Conservation (phyloP, 192 early-diverging fungal species). For the Coemansia sp. region DNA sequence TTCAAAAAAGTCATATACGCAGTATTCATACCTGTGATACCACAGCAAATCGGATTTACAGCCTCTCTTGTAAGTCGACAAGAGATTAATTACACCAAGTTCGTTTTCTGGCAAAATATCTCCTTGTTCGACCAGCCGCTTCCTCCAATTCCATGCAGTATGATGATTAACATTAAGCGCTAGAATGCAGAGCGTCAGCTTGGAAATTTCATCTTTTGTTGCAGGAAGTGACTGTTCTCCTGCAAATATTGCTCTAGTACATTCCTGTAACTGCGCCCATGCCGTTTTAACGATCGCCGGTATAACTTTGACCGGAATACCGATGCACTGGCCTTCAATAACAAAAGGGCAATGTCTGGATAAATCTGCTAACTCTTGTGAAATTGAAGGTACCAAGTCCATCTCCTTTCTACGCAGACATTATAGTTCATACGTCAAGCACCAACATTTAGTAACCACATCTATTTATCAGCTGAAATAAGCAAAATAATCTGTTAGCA, state of each 20-base stretch:
- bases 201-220: constrained; percentile 5
- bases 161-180: constrained; percentile 41
- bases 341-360: constrained; percentile 18
- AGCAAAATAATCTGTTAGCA: neutral
- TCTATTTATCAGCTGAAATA: neutral
- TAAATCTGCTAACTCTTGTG: neutral
- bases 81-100: constrained; percentile 10
- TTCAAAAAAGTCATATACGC: neutral
- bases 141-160: constrained; percentile 50
- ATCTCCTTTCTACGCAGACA: constrained; percentile 16
- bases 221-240: neutral
- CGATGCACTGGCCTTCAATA: constrained; percentile 24
- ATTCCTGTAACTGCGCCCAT: constrained; percentile 8
- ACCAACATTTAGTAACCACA: neutral
- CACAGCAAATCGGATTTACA: constrained; percentile 40
- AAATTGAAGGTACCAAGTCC: constrained; percentile 14
- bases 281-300: constrained; percentile 18
- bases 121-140: constrained; percentile 13
- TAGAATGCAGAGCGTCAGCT: constrained; percentile 34
- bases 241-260: neutral
- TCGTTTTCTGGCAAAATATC: constrained; percentile 12
- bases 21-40: constrained; percentile 35
- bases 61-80: constrained; percentile 38
- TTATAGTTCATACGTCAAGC: neutral
- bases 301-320: constrained; percentile 20